Conservation (phyloP, 73 alveolate species). For the Vitrella brassicaformis region DNA sequence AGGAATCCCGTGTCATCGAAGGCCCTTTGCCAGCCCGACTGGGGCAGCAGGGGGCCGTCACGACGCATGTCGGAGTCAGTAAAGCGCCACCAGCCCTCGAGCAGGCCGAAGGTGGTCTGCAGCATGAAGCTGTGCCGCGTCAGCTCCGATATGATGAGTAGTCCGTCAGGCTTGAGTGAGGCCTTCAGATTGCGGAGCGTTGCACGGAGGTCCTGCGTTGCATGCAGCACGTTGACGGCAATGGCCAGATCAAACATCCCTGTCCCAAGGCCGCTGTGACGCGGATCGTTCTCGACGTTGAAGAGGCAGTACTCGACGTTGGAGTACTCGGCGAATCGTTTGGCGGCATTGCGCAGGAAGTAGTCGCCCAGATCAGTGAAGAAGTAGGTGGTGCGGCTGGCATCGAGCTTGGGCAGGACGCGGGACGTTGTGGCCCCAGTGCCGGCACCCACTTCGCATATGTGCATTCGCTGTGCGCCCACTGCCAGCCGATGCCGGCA, state of each 20-base stretch:
- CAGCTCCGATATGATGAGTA: background rate
- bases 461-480: background rate
- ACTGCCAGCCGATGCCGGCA: too few species aligned
- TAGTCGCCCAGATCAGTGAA: conserved; percentile 3
- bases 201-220: background rate
- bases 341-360: background rate
- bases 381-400: background rate
- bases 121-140: background rate
- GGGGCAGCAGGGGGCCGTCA: background rate
- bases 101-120: conserved; percentile 4
- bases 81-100: conserved; percentile 3
- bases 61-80: background rate
- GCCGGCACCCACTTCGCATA: conserved; percentile 9
- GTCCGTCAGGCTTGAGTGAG: background rate
- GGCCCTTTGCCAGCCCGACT: background rate
- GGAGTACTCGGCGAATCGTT: background rate
- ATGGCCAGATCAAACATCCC: background rate
- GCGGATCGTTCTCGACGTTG: conserved; percentile 2
- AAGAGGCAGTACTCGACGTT: background rate
- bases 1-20: background rate
- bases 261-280: background rate
- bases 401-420: background rate
- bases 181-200: background rate
- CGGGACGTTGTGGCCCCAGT: conserved; percentile 1
- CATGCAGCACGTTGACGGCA: conserved; percentile 8